A percentile compares a stretch with the other conserved stretches of the same genome.
Conservation (phyloP, 768 basidiomycete genomes). For the Pleurotus djamor region DNA sequence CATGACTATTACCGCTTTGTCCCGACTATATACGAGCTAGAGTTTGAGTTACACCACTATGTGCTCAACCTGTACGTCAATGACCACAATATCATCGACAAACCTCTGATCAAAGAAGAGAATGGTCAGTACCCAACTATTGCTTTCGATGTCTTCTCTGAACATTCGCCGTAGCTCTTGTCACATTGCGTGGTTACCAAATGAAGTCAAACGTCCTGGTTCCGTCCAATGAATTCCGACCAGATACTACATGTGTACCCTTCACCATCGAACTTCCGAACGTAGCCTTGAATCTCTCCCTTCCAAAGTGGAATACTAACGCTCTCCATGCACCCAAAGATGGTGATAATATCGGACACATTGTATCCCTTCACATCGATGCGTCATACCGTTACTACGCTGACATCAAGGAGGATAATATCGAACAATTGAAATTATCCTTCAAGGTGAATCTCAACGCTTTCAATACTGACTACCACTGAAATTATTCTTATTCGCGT, state of each 20-base stretch:
- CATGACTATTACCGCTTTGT: conserved; percentile 81
- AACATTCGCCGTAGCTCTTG: conserved; percentile 50
- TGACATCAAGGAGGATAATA: conserved; percentile 60
- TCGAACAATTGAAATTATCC: conserved; percentile 75
- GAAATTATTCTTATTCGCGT: conserved; percentile 2
- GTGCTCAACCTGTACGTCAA: conserved; percentile 83
- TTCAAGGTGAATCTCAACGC: conserved; percentile 42
- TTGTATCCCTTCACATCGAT: conserved; percentile 52
- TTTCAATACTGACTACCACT: neutral
- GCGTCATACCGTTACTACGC: conserved; percentile 78
- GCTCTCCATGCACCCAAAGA: conserved; percentile 61
- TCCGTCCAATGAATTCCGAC: conserved; percentile 70
- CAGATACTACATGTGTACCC: conserved; percentile 62
- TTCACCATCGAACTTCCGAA: conserved; percentile 65
- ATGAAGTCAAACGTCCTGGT: conserved; percentile 54
- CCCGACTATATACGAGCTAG: conserved; percentile 74
- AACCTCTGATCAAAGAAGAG: conserved; percentile 75
- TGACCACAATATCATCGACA: conserved; percentile 96
- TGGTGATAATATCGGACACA: conserved; percentile 60
- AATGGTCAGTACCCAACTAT: conserved; percentile 55
- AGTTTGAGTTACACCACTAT: conserved; percentile 73
- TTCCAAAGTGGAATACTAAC: conserved; percentile 91
- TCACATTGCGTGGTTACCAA: conserved; percentile 60
- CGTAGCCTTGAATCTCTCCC: conserved; percentile 52
- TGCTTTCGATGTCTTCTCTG: neutral